phyloP scores from a whole-genome alignment of 371 early-diverging fungal species.

The Dichotomocladium elegans region DNA sequence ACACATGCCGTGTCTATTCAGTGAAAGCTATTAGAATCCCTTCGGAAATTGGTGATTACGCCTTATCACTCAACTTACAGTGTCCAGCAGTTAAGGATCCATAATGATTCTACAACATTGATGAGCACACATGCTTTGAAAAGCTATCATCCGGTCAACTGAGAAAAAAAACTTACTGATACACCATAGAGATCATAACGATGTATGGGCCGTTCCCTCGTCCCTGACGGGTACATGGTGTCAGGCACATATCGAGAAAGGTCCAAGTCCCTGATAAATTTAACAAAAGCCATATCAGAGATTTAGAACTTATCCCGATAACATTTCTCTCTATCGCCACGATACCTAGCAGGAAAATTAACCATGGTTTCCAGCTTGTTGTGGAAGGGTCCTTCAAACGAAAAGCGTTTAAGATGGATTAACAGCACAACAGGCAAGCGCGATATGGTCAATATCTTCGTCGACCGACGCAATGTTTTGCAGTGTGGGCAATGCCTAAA shows the following conservation, averaged over 20 bases:
- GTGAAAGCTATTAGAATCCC: background rate
- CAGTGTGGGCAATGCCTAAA: constrained; percentile 79
- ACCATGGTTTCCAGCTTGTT: constrained; percentile 90
- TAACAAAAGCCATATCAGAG: background rate
- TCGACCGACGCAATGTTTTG: constrained; percentile 65
- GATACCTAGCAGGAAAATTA: constrained; percentile 72
- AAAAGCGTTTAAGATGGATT: constrained; percentile 92
- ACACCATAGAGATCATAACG: constrained; percentile 87
- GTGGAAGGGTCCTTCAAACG: constrained; percentile 88
- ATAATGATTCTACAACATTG: constrained; percentile 70
- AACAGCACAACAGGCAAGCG: constrained; percentile 84
- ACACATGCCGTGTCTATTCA: constrained; percentile 81
- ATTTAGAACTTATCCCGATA: background rate
- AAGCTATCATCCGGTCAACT: background rate
- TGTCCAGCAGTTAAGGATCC: constrained; percentile 92
- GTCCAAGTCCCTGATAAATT: constrained; percentile 27
- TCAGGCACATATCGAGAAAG: constrained; percentile 25
- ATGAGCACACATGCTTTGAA: background rate
- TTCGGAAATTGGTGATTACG: background rate
- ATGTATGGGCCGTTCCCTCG: constrained; percentile 18
- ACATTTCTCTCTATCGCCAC: background rate
- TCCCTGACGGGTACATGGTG: constrained; percentile 70
- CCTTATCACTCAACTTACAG: constrained; percentile 34
- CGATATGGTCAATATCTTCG: constrained; percentile 75
- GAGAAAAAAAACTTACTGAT: constrained; percentile 48